These are phyloP conservation scores for Trypanosoma congolense DNA, from an alignment of 208 protist genomes.

Conservation along the genomic window DNA sequence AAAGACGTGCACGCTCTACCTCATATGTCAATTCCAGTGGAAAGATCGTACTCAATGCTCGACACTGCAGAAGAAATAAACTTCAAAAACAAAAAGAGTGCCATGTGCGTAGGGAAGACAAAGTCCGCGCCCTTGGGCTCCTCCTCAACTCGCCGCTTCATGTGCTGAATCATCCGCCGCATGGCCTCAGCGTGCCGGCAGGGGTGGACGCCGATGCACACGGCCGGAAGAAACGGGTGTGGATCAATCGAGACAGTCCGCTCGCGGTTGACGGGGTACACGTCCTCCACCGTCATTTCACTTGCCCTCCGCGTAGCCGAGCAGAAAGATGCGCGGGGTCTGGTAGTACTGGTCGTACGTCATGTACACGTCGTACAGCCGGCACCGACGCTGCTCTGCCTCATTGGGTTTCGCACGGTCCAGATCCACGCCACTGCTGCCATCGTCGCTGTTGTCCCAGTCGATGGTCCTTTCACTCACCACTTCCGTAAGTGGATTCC, in stretches of 20 bases:
- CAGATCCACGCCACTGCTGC: constrained; percentile 27
- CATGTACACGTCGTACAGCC: constrained; percentile 96
- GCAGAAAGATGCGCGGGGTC: constrained; percentile 94
- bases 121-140: constrained; percentile 34
- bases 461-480: constrained; percentile 38
- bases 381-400: constrained; percentile 23
- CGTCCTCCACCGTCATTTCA: constrained; percentile 96
- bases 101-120: constrained; percentile 44
- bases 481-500: constrained; percentile 10
- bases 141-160: constrained; percentile 50
- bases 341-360: constrained; percentile 97
- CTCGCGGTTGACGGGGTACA: constrained; percentile 94
- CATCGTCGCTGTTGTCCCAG: constrained; percentile 54
- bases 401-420: constrained; percentile 24
- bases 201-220: constrained; percentile 95
- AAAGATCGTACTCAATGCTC: constrained; percentile 96
- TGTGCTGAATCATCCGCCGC: constrained; percentile 87
- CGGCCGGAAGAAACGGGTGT: constrained; percentile 76
- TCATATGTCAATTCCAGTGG: constrained; percentile 73
- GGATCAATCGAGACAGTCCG: constrained; percentile 96
- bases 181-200: constrained; percentile 94
- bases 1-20: background rate
- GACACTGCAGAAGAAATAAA: constrained; percentile 95
- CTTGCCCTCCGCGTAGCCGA: constrained; percentile 87
- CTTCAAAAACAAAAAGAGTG: constrained; percentile 73